Conservation (phyloP, 345 rosid species). For the Laguncularia racemosa region DNA sequence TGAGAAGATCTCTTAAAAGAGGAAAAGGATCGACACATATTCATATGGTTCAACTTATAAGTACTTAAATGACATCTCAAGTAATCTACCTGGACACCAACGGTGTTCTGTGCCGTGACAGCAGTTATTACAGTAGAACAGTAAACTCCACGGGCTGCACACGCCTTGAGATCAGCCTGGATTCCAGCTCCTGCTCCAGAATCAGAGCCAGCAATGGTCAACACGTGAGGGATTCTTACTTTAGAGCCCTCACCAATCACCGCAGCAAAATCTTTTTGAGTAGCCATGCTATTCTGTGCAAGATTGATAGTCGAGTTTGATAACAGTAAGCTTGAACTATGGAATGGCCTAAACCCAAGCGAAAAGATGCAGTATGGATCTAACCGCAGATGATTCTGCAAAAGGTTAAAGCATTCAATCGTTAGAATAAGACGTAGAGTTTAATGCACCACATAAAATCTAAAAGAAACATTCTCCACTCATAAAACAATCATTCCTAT, state of each 20-base stretch:
- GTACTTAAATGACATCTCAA: fast-evolving
- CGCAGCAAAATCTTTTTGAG: constrained; percentile 16
- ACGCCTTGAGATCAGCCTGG: constrained; percentile 91
- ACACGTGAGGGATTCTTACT: constrained; percentile 52
- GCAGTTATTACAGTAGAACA: constrained; percentile 90
- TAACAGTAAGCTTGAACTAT: background rate
- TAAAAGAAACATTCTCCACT: no score
- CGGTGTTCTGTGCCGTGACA: constrained; percentile 86
- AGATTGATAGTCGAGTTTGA: background rate
- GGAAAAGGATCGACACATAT: background rate
- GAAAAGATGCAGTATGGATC: no score
- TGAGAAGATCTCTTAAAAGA: background rate
- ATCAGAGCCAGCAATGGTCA: constrained; percentile 89
- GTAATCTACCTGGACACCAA: constrained; percentile 66
- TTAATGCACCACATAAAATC: no score
- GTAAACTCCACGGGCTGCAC: constrained; percentile 85
- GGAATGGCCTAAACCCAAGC: no score
- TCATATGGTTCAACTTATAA: background rate
- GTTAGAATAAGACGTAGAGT: no score
- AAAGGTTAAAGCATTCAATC: no score
- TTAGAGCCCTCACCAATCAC: constrained; percentile 3
- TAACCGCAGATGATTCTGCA: no score
- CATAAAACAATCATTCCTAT: no score
- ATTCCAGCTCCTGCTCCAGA: constrained; percentile 96
- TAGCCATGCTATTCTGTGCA: constrained; percentile 8